These are phyloP conservation scores for Hypoxylon sp. DNA, from an alignment of 2,329 filamentous ascomycete genomes.

Conservation along the genomic window DNA sequence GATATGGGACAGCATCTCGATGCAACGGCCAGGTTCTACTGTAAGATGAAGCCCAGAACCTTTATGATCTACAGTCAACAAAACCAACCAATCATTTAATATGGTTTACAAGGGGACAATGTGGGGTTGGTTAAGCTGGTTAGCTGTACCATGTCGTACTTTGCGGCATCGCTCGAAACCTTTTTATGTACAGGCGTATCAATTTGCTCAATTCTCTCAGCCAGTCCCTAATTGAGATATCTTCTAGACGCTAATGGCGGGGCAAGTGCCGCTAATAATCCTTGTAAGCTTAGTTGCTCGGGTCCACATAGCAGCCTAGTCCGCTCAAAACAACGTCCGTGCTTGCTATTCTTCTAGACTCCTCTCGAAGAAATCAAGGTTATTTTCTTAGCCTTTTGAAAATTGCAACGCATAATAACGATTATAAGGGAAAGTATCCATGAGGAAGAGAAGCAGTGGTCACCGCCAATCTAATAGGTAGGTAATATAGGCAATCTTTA, in stretches of 20 bases:
- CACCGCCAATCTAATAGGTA: slow-evolving; percentile 10
- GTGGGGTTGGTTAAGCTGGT: slow-evolving; percentile 16
- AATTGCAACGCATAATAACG: slow-evolving; percentile 2
- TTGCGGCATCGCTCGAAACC: slow-evolving; percentile 41
- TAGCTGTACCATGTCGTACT: slow-evolving; percentile 34
- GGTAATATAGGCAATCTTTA: neutral
- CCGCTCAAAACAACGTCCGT: slow-evolving; percentile 6
- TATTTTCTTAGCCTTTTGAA: neutral
- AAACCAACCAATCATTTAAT: slow-evolving; percentile 43
- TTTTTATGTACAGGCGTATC: slow-evolving; percentile 35
- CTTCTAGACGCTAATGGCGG: slow-evolving; percentile 33
- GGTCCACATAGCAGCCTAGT: slow-evolving; percentile 6
- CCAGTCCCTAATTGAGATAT: slow-evolving; percentile 42
- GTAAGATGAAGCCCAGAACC: slow-evolving; percentile 34
- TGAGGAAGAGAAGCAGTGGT: slow-evolving; percentile 5
- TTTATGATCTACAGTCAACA: slow-evolving; percentile 38
- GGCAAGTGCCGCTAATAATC: slow-evolving; percentile 25
- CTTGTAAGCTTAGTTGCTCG: slow-evolving; percentile 15
- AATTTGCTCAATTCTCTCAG: slow-evolving; percentile 35
- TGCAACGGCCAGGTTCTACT: slow-evolving; percentile 16
- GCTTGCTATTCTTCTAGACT: slow-evolving; percentile 35
- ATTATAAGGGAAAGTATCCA: neutral
- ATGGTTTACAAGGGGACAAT: slow-evolving; percentile 31
- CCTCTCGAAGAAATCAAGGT: slow-evolving; percentile 28
- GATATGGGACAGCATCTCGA: slow-evolving; percentile 40